phyloP scores from a whole-genome alignment of 73 alveolate species.

The Halteria grandinella region DNA sequence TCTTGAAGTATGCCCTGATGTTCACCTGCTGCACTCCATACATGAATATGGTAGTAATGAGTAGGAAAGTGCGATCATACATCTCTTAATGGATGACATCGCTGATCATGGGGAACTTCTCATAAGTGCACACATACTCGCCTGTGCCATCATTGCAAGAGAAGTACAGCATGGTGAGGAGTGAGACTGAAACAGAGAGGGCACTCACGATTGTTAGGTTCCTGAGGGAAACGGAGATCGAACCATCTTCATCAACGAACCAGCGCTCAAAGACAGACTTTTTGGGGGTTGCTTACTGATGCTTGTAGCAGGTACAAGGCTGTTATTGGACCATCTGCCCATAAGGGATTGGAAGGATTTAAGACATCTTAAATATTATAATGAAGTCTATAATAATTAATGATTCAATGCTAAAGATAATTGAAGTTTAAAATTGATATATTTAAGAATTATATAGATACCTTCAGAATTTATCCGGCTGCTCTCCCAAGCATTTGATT shows the following conservation, averaged over 20 bases:
- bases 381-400: no score
- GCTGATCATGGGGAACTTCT: constrained; percentile 6
- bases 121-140: background rate
- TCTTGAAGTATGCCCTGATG: constrained; percentile 19
- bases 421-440: no score
- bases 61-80: constrained; percentile 14
- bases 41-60: background rate
- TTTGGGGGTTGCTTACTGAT: no score
- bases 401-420: no score
- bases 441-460: no score
- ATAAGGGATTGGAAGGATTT: no score
- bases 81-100: background rate
- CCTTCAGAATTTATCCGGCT: no score
- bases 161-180: background rate
- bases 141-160: background rate
- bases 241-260: constrained; percentile 17
- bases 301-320: no score
- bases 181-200: background rate
- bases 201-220: background rate
- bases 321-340: no score
- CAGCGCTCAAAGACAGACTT: background rate
- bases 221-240: constrained; percentile 8
- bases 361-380: no score
- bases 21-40: constrained; percentile 11
- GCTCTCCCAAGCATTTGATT: no score